Evolutionary conservation across 306 rosid species (phyloP), one percentile per base, ranked within the genome.

Genomic region (Aeschynomene evenia): DNA sequence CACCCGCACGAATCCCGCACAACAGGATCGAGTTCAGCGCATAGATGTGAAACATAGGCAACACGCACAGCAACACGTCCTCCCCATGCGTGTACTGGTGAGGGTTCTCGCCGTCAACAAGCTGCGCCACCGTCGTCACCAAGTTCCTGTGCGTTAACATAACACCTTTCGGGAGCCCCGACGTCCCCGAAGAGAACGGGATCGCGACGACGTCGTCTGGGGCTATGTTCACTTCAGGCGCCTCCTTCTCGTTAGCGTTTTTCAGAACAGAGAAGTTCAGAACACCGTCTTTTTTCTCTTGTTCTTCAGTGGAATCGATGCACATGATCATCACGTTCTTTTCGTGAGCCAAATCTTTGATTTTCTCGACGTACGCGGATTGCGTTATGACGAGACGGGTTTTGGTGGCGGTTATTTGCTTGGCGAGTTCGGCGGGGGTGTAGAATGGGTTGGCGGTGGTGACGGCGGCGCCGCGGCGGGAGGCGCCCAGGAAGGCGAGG

Each of bases 21-120:
- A 92, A 80, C 28, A 90, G 49, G 14, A 90, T 82, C 0, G 96
- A 85, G 56, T 90, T 89, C 0, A 92, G 80, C 15, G 95, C 87
- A 65, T 92, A 92, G 16, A 92, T 86, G 3, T 92, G 98, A 62
- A 92, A 92, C 80, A 92, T 34, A 0, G 98, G 98, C 36, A 89
- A 83, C 77, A 86, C 91, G 8, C 96, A 92, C 6, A 89, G 85
- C 13, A 85, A 64, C 78, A 92, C 92, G 8, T 89, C 98, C 18
- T 86, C 88, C 2, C 51, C 15, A 50, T 51, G 71, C 22, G 82
- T 83, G 18, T 83, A 81, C 29, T 85, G 77, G 7, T 89, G 81
- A 0, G 98, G 95, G 16, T 89, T 87, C 3, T 92, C 96, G 0
- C 96, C 96, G 22, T 92, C 96, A 0, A 92, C 96, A 2, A 85